These are phyloP conservation scores for Penicillium sp. DNA, from an alignment of 2,329 filamentous ascomycete species.

Conservation along the genomic window DNA sequence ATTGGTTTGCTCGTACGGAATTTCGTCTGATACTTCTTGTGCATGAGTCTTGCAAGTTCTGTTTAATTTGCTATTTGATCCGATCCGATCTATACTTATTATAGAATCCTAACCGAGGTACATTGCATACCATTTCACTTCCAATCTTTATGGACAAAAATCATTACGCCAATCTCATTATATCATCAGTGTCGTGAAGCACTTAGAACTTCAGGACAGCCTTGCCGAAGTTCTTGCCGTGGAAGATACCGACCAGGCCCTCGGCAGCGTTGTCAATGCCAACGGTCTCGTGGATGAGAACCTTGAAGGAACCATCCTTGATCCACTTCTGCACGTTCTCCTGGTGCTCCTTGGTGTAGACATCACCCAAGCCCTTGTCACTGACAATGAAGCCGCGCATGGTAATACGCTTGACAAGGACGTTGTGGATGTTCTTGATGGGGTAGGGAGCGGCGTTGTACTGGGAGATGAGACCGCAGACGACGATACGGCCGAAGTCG, in stretches of 20 bases:
- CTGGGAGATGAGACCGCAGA: constrained; percentile 70
- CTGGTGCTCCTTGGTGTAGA: constrained; percentile 71
- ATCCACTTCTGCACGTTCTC: constrained; percentile 76
- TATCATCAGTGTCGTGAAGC: constrained; percentile 11
- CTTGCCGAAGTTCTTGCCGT: constrained; percentile 85
- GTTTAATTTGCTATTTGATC: constrained; percentile 1
- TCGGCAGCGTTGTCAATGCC: constrained; percentile 77
- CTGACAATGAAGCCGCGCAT: constrained; percentile 76
- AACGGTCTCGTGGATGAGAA: constrained; percentile 66
- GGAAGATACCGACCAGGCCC: constrained; percentile 72
- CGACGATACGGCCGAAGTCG: constrained; percentile 64
- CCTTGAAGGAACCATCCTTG: constrained; percentile 72
- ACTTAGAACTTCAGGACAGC: constrained; percentile 69
- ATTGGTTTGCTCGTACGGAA: neutral
- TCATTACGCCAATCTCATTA: constrained; percentile 14
- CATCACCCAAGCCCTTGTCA: constrained; percentile 66
- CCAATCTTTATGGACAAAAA: neutral
- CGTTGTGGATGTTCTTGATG: constrained; percentile 64
- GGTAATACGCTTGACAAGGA: constrained; percentile 68
- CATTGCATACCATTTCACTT: constrained; percentile 4
- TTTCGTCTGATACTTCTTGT: too few relatives aligned
- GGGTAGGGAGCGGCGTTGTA: constrained; percentile 74
- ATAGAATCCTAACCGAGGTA: constrained; percentile 16
- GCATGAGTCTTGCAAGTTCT: neutral
- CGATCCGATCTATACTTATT: neutral